Base-by-base conservation (phyloP, 192 early-diverging fungal genomes). In the Rhizoclosmatium globosum region DNA sequence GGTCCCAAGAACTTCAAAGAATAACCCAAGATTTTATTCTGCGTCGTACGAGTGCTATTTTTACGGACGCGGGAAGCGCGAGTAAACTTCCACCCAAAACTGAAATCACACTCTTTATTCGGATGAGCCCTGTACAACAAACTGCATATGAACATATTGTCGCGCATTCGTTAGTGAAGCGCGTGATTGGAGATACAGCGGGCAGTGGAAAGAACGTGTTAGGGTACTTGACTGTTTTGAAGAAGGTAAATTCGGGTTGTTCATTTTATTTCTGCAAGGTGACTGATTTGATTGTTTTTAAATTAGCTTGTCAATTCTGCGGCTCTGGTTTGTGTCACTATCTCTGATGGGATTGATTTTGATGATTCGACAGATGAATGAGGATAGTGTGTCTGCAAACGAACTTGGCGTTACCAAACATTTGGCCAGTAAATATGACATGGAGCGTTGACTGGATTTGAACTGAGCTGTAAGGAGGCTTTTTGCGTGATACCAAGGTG, bases 41-140 rank as follows among this genome's bases (percentile, higher is more conserved):
- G 48, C 79, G 92, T 11, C 86, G 92, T 15, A 92, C 92, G 0
- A 74, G 42, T 45, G 82, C 83, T 31, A 66, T 47, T 62, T 45
- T 76, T 2, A 48, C 62, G 17, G 64, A 62, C 15, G 83, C 82
- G 21, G 61, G 84, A 39, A 82, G 86, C 3, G 91, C 84, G 66
- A 77, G 84, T 71, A 90, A 88, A 62, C 78, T 93, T 31, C 92
- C 90, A 41, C 81, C 85, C 0, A 92, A 92, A 82, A 81, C 84
- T 9, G 90, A 92, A 50, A 19, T 87, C 23, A 86, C 91, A 4
- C 61, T 93, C 1, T 90, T 92, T 82, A 86, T 84, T 47, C 64
- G 75, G 15, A 87, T 88, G 0, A 83, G 87, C 0, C 44, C 31
- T 21, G 9, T 87, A 48, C 90, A 92, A 60, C n/a, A 48, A 13